A percentile compares a stretch with the other conserved stretches of the same genome.
Conservation (phyloP, 345 rosid genomes). For the Populus alba region DNA sequence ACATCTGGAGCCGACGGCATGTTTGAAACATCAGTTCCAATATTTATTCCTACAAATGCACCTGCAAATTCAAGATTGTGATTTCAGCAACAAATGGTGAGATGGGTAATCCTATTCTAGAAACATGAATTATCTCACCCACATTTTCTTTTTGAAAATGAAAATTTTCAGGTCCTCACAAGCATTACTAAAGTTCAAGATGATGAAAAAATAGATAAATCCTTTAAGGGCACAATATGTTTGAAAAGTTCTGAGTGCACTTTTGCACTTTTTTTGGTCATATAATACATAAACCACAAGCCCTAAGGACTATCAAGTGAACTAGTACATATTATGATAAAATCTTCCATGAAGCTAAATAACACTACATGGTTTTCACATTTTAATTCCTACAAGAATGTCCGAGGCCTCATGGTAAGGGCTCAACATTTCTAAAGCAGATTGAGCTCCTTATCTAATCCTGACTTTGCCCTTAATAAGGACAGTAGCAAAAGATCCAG, state of each 20-base stretch:
- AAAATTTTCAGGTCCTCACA: background rate
- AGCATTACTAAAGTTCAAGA: background rate
- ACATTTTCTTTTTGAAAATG: background rate
- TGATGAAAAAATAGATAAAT: background rate
- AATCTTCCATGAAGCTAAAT: background rate
- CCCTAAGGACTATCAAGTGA: no score
- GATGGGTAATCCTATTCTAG: background rate
- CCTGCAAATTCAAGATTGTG: slow-evolving; percentile 39
- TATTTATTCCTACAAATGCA: slow-evolving; percentile 78
- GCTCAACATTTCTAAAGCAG: background rate
- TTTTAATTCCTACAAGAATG: background rate
- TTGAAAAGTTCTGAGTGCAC: background rate
- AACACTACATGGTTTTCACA: no score
- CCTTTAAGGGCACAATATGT: background rate
- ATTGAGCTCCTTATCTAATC: background rate
- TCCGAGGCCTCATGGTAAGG: background rate
- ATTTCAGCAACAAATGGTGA: slow-evolving; percentile 7
- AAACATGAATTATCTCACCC: background rate
- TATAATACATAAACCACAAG: background rate
- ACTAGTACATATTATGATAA: background rate
- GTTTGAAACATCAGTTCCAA: slow-evolving; percentile 73
- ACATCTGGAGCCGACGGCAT: slow-evolving; percentile 72
- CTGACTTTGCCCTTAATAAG: background rate
- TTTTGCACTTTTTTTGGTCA: no score
- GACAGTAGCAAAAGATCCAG: background rate